A percentile compares a stretch with the other conserved stretches of the same genome.
phyloP scores from a whole-genome alignment of 2,329 filamentous ascomycete genomes.

The Talaromyces sp. region DNA sequence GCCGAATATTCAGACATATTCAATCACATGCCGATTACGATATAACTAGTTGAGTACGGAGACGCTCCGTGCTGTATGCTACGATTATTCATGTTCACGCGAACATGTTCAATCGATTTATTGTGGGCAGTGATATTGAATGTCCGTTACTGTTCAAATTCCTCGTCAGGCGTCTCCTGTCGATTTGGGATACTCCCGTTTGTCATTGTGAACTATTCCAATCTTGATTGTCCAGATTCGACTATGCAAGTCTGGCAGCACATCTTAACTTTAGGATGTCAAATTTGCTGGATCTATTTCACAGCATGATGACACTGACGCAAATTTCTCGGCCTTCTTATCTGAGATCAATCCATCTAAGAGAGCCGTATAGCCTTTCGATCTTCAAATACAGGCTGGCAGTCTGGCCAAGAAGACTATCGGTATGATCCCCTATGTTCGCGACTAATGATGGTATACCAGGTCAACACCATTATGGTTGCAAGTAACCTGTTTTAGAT shows the following conservation, averaged over 20 bases:
- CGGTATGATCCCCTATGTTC: neutral
- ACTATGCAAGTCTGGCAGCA: neutral
- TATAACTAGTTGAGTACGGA: neutral
- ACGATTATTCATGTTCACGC: neutral
- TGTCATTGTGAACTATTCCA: neutral
- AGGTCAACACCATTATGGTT: neutral
- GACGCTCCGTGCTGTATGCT: neutral
- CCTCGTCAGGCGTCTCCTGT: neutral
- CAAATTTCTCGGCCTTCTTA: neutral
- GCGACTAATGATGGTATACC: neutral
- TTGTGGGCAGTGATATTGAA: neutral
- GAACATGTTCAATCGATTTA: neutral
- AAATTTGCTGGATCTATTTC: neutral
- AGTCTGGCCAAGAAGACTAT: too few species aligned
- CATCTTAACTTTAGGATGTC: neutral
- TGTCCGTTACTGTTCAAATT: neutral
- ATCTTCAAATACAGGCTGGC: neutral
- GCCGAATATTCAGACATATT: neutral
- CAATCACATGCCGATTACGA: neutral
- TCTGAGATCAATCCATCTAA: neutral
- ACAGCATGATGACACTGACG: neutral
- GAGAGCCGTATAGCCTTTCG: neutral
- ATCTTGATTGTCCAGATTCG: neutral
- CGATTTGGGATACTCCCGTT: neutral
- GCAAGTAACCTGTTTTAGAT: too few species aligned